Percentiles rank a stretch among this genome's conserved stretches.
These are phyloP conservation scores for Micromonas commoda DNA, from an alignment of 139 green algal genomes.

Conservation along the genomic window DNA sequence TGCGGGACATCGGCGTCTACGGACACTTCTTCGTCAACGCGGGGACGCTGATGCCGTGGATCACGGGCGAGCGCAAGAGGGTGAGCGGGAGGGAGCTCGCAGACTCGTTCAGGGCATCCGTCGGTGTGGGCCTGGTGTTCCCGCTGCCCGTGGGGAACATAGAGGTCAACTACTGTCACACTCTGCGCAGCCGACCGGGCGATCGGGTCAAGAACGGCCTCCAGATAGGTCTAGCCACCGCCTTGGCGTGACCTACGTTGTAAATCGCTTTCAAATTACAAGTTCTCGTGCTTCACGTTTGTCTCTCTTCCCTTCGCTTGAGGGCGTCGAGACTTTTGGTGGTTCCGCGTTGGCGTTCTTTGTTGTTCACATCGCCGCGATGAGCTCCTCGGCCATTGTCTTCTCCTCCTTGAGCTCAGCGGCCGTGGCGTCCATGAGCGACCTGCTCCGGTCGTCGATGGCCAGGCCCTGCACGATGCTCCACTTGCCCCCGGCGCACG, in stretches of 20 bases:
- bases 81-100: background rate
- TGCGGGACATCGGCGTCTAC: slow-evolving; percentile 1
- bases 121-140: slow-evolving; percentile 5
- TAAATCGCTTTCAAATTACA: too few species aligned
- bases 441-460: slow-evolving; percentile 59
- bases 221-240: background rate
- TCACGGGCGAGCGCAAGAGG: background rate
- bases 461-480: slow-evolving; percentile 77
- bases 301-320: too few species aligned
- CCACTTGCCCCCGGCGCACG: slow-evolving; percentile 78
- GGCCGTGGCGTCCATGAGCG: slow-evolving; percentile 70
- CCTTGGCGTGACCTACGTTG: too few species aligned
- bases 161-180: background rate
- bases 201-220: background rate
- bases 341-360: background rate
- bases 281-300: too few species aligned
- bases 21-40: slow-evolving; percentile 1
- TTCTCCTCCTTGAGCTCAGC: slow-evolving; percentile 81
- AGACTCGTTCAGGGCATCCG: background rate
- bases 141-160: slow-evolving; percentile 13
- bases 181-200: background rate
- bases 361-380: slow-evolving; percentile 16
- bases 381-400: slow-evolving; percentile 32
- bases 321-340: too few species aligned
- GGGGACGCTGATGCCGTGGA: background rate